Evolutionary conservation across 257 asterid species (phyloP), one percentile per base, ranked within the genome.

Genomic region (Solanum clarkiae): DNA sequence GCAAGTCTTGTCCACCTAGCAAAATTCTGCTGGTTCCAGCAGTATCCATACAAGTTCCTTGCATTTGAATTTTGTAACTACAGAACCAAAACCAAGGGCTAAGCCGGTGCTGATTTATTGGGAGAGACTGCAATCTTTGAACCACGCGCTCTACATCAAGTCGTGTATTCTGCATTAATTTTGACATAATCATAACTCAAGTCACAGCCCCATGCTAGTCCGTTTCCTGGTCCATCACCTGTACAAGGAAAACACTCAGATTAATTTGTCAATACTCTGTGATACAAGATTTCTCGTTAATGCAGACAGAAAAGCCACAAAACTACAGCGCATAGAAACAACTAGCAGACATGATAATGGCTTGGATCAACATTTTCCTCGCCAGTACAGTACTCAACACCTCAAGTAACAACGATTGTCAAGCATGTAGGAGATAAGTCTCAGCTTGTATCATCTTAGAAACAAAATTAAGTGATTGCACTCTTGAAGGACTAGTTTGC

Each of bases 201-300:
- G 83, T 96, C 99, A 60, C 98, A 93, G 44, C 99, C 99, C 99
- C 99, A 95, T 63, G 98, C 99, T 54, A 90, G 88, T 86, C 98
- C 98, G 14, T 84, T 89, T 66, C 97, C 95, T 3, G 93, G 85
- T 74, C 99, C 98, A 86, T 92, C 95, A 45, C 98, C 99, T 94
- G 90, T 88, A 4, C 47, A 51, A 0, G 56, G 60, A 24, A 86
- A 80, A 86, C 17, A 69, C 7, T 36, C 22, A n/a, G n/a, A 47
- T 4, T 66, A 66, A 66, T 66, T 29, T 14, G 8, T 65, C 13
- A 8, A 36, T 14, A 65, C 69, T 22, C 14, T 13, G 36, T 16
- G 6, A 40, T 74, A 74, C 60, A 53, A 0, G 26, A 51, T 77
- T 11, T 26, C 63, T 77, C 1, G 42, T 0, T 53, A 77, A 51